Conservation (phyloP, 352 stramenopile genomes). For the Blastocystis sp. region DNA sequence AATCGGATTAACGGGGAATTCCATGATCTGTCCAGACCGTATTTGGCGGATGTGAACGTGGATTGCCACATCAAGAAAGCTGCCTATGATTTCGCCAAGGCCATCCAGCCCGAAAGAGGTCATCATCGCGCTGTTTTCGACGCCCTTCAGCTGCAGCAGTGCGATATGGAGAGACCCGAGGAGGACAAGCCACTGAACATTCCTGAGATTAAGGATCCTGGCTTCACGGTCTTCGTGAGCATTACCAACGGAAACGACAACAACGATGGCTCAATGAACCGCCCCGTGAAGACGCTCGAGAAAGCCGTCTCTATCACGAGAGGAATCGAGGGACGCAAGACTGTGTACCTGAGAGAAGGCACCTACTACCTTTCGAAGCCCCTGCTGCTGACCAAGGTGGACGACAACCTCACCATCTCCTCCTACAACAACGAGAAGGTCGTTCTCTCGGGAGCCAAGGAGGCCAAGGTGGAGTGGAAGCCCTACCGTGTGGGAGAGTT, state of each 20-base stretch:
- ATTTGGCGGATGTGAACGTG: constrained; percentile 62
- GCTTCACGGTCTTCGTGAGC: constrained; percentile 52
- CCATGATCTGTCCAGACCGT: constrained; percentile 63
- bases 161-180: constrained; percentile 48
- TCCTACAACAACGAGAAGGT: constrained; percentile 69
- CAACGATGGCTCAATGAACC: constrained; percentile 36
- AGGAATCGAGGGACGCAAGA: constrained; percentile 27
- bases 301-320: constrained; percentile 18
- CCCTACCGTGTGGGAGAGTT: constrained; percentile 58
- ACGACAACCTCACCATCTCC: constrained; percentile 58
- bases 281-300: constrained; percentile 64
- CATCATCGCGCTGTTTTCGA: constrained; percentile 49
- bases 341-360: constrained; percentile 50
- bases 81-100: constrained; percentile 68
- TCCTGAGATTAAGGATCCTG: constrained; percentile 49
- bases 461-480: constrained; percentile 63
- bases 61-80: constrained; percentile 63
- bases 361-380: constrained; percentile 68
- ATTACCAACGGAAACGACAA: constrained; percentile 34
- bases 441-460: constrained; percentile 41
- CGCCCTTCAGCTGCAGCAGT: constrained; percentile 61
- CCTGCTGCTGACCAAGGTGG: constrained; percentile 47
- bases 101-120: constrained; percentile 47
- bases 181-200: constrained; percentile 43
- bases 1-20: constrained; percentile 65